A percentile compares a stretch with the other conserved stretches of the same genome.
Evolutionary conservation across 805 yeast species (phyloP).

Genomic region (Candida peoriensis): DNA sequence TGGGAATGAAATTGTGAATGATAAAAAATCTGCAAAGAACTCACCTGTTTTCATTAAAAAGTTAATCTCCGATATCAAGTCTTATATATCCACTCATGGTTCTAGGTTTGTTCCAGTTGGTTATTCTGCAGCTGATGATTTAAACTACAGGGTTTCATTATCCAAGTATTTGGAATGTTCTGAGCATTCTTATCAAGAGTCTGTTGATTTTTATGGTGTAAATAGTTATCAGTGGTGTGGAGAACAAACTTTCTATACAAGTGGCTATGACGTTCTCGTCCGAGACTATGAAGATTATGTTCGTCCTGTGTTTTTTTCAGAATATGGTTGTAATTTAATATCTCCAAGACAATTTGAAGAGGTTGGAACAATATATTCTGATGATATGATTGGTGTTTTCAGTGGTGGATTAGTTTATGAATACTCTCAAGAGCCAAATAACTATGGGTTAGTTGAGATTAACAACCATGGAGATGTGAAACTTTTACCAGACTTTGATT

Average conservation of each 20-base stretch:
- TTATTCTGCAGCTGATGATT: constrained; percentile 94
- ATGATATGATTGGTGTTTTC: constrained; percentile 68
- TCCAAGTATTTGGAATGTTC: constrained; percentile 80
- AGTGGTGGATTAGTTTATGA: constrained; percentile 94
- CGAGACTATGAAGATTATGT: constrained; percentile 63
- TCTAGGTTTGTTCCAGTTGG: constrained; percentile 82
- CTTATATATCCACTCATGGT: constrained; percentile 53
- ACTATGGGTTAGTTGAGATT: constrained; percentile 79
- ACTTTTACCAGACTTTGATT: constrained; percentile 52
- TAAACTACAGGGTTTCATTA: constrained; percentile 66
- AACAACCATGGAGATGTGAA: constrained; percentile 41
- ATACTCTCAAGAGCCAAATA: constrained; percentile 70
- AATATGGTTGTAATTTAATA: constrained; percentile 86
- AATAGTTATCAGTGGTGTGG: constrained; percentile 99
- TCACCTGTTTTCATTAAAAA: constrained; percentile 80
- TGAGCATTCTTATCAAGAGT: constrained; percentile 39
- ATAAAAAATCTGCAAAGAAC: constrained; percentile 55
- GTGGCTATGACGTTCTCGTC: constrained; percentile 72
- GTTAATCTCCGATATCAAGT: constrained; percentile 74
- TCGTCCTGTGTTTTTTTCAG: constrained; percentile 83
- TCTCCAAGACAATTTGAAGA: constrained; percentile 78
- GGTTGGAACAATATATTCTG: constrained; percentile 61
- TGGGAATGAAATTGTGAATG: constrained; percentile 88
- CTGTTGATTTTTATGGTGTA: constrained; percentile 87
- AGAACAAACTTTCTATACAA: constrained; percentile 69